phyloP scores from a whole-genome alignment of 2,329 filamentous ascomycete species.

The Chrysoporthe deuterocubensis region DNA sequence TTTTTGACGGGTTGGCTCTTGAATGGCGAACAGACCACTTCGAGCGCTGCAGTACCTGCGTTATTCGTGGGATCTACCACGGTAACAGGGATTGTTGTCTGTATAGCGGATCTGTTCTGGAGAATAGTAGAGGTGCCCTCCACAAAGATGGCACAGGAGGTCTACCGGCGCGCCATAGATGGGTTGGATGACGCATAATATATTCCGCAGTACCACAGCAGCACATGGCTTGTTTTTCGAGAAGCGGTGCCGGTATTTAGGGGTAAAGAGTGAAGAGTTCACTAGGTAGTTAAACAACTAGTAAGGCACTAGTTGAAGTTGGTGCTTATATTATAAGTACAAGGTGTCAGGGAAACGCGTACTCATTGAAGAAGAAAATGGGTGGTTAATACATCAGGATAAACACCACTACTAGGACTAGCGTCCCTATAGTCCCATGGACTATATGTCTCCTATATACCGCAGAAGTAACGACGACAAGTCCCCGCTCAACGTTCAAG shows the following conservation, averaged over 20 bases:
- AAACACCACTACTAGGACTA: too few species aligned
- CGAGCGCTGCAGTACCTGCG: not conserved
- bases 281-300: not conserved
- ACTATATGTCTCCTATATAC: too few species aligned
- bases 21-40: not conserved
- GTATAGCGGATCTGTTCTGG: constrained; percentile 6
- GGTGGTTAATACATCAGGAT: too few species aligned
- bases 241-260: not conserved
- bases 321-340: not conserved
- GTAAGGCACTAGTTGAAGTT: too few species aligned
- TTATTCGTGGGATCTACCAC: constrained; percentile 7
- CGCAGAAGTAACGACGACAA: too few species aligned
- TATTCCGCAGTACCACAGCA: not conserved
- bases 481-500: too few species aligned
- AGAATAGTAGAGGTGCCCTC: constrained; percentile 2
- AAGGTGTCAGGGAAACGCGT: not conserved
- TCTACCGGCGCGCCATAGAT: not conserved
- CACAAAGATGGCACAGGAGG: not conserved
- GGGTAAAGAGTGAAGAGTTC: not conserved
- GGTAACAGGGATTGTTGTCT: not conserved
- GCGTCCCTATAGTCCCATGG: too few species aligned
- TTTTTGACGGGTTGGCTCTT: not conserved
- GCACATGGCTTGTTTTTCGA: not conserved
- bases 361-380: not conserved
- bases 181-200: not conserved